Percentiles rank a stretch among this genome's conserved stretches.
These are phyloP conservation scores for Microdochium trichocladiopsis DNA, from an alignment of 2,329 filamentous ascomycete genomes.

Conservation along the genomic window DNA sequence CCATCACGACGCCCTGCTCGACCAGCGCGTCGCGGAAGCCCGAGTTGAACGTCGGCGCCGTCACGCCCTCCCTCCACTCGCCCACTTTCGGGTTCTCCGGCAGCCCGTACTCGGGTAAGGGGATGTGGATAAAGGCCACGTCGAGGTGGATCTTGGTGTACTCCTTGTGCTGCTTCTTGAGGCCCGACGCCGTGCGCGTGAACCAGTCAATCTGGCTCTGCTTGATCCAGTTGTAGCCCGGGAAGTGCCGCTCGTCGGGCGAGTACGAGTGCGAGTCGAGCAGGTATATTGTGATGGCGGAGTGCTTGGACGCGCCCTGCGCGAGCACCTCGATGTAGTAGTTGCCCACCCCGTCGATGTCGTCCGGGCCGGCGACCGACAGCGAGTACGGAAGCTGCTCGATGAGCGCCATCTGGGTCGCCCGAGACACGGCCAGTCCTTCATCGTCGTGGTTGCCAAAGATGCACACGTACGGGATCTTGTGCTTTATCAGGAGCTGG, in stretches of 20 bases:
- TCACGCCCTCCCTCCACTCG: constrained; percentile 74
- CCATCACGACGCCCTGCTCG: constrained; percentile 76
- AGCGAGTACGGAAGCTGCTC: constrained; percentile 85
- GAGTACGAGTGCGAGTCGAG: constrained; percentile 91
- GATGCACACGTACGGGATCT: constrained; percentile 87
- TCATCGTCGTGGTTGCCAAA: constrained; percentile 99
- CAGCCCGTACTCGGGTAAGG: constrained; percentile 78
- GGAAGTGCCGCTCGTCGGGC: constrained; percentile 78
- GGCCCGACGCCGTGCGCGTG: constrained; percentile 62
- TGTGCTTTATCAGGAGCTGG: constrained; percentile 73
- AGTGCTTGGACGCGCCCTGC: constrained; percentile 72
- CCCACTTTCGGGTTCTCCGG: constrained; percentile 56
- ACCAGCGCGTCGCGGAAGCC: constrained; percentile 88
- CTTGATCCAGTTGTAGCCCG: constrained; percentile 98
- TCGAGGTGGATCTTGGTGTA: constrained; percentile 94
- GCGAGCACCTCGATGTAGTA: constrained; percentile 89
- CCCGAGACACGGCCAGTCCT: constrained; percentile 62
- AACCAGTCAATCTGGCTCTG: constrained; percentile 94
- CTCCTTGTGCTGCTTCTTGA: constrained; percentile 72
- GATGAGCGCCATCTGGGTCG: constrained; percentile 76
- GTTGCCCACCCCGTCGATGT: constrained; percentile 87
- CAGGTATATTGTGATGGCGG: constrained; percentile 88
- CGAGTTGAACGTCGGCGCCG: constrained; percentile 82
- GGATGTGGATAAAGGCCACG: constrained; percentile 95
- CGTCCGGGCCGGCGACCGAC: constrained; percentile 72